Evolutionary conservation across 768 basidiomycete genomes (phyloP).

Genomic region (Boletus sp.): DNA sequence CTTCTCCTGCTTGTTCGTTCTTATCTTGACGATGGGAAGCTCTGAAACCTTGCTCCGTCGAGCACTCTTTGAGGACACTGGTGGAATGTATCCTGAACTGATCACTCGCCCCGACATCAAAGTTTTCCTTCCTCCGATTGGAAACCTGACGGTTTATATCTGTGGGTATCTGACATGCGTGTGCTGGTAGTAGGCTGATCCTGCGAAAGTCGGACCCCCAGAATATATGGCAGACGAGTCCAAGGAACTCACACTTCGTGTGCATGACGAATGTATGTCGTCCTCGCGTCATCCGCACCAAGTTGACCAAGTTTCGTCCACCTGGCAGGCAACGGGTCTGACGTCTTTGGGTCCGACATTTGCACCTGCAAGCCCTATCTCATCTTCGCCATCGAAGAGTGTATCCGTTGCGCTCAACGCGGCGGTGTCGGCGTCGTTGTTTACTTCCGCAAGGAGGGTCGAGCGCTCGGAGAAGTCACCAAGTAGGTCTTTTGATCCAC

Average conservation of each 20-base stretch:
- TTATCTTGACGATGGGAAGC: constrained; percentile 34
- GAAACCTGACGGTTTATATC: constrained; percentile 87
- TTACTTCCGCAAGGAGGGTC: constrained; percentile 93
- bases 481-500: constrained; percentile 48
- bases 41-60: constrained; percentile 82
- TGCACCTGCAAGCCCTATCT: constrained; percentile 94
- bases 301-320: not conserved
- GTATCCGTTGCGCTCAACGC: constrained; percentile 74
- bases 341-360: constrained; percentile 93
- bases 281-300: not conserved
- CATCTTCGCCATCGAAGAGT: constrained; percentile 90
- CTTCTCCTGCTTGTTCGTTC: not conserved
- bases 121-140: constrained; percentile 93
- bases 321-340: constrained; percentile 79
- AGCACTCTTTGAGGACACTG: constrained; percentile 94
- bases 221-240: constrained; percentile 69
- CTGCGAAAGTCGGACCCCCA: constrained; percentile 69
- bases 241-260: constrained; percentile 82
- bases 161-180: constrained; percentile 42
- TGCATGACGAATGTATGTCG: constrained; percentile 85
- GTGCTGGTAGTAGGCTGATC: not conserved
- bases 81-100: constrained; percentile 94
- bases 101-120: constrained; percentile 95
- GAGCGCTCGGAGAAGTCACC: constrained; percentile 90
- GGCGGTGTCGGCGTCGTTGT: constrained; percentile 92